Conservation (phyloP, 441 rosid species). For the Adansonia madagascariensis region DNA sequence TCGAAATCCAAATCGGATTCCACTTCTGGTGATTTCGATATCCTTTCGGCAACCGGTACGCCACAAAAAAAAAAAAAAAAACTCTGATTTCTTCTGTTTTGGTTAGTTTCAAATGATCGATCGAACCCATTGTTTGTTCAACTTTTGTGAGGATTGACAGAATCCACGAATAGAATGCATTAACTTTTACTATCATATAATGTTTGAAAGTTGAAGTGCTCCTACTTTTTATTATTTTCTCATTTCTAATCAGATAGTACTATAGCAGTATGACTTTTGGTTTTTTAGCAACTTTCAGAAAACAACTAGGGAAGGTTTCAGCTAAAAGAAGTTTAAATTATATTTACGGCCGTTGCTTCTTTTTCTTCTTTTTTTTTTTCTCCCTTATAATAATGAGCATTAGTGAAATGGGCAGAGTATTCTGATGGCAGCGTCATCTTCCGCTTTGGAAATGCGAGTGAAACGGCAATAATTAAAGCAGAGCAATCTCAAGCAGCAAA, state of each 20-base stretch:
- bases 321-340: conserved; percentile 38
- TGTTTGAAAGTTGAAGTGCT: not conserved
- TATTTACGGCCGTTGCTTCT: not conserved
- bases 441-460: conserved; percentile 57
- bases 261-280: not conserved
- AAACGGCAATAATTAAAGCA: conserved; percentile 27
- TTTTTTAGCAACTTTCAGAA: conserved; percentile 39
- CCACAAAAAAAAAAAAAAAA: not conserved
- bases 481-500: not conserved
- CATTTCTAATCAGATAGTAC: not conserved
- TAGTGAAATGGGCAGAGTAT: conserved; percentile 44
- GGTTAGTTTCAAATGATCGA: not conserved
- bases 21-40: conserved; percentile 35
- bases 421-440: conserved; percentile 68
- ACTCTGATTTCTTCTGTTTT: not conserved
- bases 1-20: conserved; percentile 14
- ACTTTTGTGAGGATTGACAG: too few relatives aligned
- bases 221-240: not conserved
- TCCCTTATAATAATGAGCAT: not conserved
- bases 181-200: not conserved
- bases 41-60: conserved; percentile 43
- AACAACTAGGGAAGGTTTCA: not conserved
- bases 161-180: too few relatives aligned
- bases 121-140: not conserved
- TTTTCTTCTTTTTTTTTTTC: too few relatives aligned